Percentiles rank a stretch among this genome's conserved stretches.
These are phyloP conservation scores for Trichoderma asperellum DNA, from an alignment of 2,329 filamentous ascomycete species.

Conservation along the genomic window DNA sequence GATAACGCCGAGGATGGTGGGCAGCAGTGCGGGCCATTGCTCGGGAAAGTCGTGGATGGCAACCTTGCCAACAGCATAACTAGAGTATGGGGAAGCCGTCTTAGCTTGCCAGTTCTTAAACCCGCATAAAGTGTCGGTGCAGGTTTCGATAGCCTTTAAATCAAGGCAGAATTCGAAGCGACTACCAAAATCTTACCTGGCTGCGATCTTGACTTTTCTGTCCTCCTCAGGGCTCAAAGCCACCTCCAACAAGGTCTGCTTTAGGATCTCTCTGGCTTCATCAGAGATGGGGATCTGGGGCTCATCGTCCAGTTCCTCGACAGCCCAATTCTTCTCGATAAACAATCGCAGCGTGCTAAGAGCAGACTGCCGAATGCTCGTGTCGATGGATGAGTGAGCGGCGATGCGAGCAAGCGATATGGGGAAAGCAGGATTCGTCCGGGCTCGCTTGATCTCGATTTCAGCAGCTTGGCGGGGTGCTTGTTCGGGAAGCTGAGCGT, in stretches of 20 bases:
- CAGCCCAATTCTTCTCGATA: slow-evolving; percentile 82
- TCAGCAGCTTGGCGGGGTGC: slow-evolving; percentile 84
- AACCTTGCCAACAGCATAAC: slow-evolving; percentile 86
- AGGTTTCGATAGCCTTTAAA: not conserved
- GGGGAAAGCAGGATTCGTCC: slow-evolving; percentile 72
- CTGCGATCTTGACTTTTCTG: slow-evolving; percentile 84
- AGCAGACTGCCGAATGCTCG: slow-evolving; percentile 80
- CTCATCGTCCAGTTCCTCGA: slow-evolving; percentile 69
- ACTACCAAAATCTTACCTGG: slow-evolving; percentile 64
- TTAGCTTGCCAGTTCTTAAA: not conserved
- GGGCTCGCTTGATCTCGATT: slow-evolving; percentile 74
- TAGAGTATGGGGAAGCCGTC: slow-evolving; percentile 35
- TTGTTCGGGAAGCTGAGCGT: slow-evolving; percentile 79
- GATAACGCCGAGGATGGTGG: slow-evolving; percentile 77
- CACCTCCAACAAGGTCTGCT: slow-evolving; percentile 74
- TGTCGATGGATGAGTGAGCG: slow-evolving; percentile 71
- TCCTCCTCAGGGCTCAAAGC: slow-evolving; percentile 74
- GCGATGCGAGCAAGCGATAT: slow-evolving; percentile 80
- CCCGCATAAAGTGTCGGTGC: not conserved
- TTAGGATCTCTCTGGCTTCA: slow-evolving; percentile 72
- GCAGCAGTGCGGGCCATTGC: slow-evolving; percentile 88
- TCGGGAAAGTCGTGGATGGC: slow-evolving; percentile 92
- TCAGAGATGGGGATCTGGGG: slow-evolving; percentile 70
- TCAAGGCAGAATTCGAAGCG: not conserved
- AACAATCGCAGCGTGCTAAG: slow-evolving; percentile 80